Evolutionary conservation across 2,329 filamentous ascomycete species (phyloP), one percentile per base, ranked within the genome.

Genomic region (Fusarium falciforme): DNA sequence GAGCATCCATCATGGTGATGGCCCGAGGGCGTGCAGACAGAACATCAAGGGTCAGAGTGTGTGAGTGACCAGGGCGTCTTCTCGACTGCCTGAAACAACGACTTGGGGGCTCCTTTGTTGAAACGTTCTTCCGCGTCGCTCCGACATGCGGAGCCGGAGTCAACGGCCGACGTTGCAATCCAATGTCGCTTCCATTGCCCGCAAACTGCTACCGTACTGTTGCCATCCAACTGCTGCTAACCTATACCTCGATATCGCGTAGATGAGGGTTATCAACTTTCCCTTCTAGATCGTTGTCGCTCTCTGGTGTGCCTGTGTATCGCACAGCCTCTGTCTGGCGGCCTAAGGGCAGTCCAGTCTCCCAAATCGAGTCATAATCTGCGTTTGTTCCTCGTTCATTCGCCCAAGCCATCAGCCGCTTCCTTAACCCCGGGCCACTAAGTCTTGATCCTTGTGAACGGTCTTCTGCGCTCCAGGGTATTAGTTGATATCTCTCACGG

Each of bases 11-110:
- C n/a, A 58, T 35, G 12, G 40, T 12, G 40, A 25, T 61, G 58
- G 47, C 33, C 58, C 36, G 40, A 20, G 61, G 27, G 35, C 29
- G 40, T 61, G 42, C 16, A 44, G 29, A 9, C 5, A 31, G 29
- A 31, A 31, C 29, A 10, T 10, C 42, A 47, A 25, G 42, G 42
- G 42, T 47, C n/a, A 20, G 7, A 42, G 6, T 20, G n/a, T 20
- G 36, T 31, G 29, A n/a, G 20, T 25, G 38, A 20, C 42, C 12
- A 16, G 47, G 36, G 20, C 17, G 29, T 42, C 27, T 9, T 61
- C 54, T 54, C 54, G 25, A 52, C 38, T 33, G 22, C 40, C 63
- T 74, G 67, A 54, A 60, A 49, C 59, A 68, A 68, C 58, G 31
- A 44, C 20, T 17, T 44, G 35, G 16, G 35, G 47, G 27, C 42